Base-by-base conservation (phyloP, 2,329 filamentous ascomycete genomes). In the Alternaria alternata region DNA sequence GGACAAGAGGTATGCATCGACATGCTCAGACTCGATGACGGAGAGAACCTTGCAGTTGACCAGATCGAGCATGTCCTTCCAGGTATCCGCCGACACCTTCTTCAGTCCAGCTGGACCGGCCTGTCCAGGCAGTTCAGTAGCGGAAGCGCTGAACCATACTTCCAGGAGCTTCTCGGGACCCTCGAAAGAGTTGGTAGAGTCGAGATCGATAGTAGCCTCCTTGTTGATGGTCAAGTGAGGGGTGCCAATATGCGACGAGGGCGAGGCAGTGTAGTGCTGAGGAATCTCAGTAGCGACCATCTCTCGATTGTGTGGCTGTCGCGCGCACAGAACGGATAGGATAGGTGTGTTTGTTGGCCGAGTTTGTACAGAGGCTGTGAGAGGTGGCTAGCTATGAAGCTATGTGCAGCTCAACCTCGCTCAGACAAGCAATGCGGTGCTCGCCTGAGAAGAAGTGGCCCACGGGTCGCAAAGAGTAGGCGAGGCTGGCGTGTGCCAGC, bases 41-140 rank as follows among this genome's bases (percentile, higher is more conserved):
- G 95, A 99, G 57, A 99, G 85, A 56, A 99, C 93, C 83, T 99
- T 95, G 89, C 95, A 99, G 79, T 97, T 96, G 81, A 99, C 95
- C 75, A 97, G 86, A 78, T 99, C 95, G 61, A 99, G 87, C 95
- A 99, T 97, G 60, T 89, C 89, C 79, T 96, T 96, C 95, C 95
- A 99, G 51, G 88, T 89, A 53, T 96, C 91, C 59, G 89, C 85
- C 18, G 90, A 84, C 34, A 99, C 93, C 7, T 89, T 88, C 84
- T 98, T 98, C 76, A 99, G 83, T 26, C 95, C 95, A 77, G 88
- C 84, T 18, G 90, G 88, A 65, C 88, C 87, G 57, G 89, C 89
- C 54, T 88, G 86, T 4, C 88, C 82, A 18, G 93, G 91, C 39
- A 96, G 85, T 62, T 89, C 85, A 66, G 87, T 84, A 51, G 93